Base-by-base conservation (phyloP, 129 eudicot species). In the Scalesia atractyloides region DNA sequence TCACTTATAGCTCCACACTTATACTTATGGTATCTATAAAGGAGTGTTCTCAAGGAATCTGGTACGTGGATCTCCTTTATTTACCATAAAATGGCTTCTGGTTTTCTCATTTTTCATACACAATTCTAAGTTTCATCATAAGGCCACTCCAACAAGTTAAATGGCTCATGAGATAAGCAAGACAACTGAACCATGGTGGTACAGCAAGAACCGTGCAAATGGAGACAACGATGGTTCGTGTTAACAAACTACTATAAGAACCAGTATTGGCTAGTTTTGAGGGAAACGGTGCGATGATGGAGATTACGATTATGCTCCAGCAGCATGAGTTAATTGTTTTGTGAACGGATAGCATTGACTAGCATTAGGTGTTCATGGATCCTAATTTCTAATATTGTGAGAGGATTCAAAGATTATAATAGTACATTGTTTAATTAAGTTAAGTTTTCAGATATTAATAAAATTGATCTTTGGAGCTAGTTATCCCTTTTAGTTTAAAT, bases 251-350 rank as follows among this genome's bases (percentile, higher is more conserved):
- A 41, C 46, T 41, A 41, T 2, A 9, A 7, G 9, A 11, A 9
- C n/a, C 14, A 13, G 4, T 12, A 13, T 1, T 47, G 52, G 52
- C 52, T 9, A 47, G 52, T 3, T 1, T 47, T 12, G 52, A 47
- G 52, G 52, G 52, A 47, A 5, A 47, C 5, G 52, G 16, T 47
- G 52, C 36, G 70, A 81, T 9, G 70, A 67, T 53, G 76, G 54
- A 18, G 82, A 62, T 48, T 79, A 79, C 54, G 67, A 69, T 22
- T 68, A 73, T 18, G 72, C 76, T 41, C 80, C 72, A 8, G 80
- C 78, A 34, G 82, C 83, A 41, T 66, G 59, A 73, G 10, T 36
- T 33, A 17, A 1, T 10, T 51, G 41, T 43, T 57, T 37, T 16
- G 69, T 16, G 51, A 16, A 16, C 4, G 47, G 26, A 24, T 24